These are phyloP conservation scores for Boletus pseudo-olivaceus DNA, from an alignment of 768 basidiomycete species.

Conservation along the genomic window DNA sequence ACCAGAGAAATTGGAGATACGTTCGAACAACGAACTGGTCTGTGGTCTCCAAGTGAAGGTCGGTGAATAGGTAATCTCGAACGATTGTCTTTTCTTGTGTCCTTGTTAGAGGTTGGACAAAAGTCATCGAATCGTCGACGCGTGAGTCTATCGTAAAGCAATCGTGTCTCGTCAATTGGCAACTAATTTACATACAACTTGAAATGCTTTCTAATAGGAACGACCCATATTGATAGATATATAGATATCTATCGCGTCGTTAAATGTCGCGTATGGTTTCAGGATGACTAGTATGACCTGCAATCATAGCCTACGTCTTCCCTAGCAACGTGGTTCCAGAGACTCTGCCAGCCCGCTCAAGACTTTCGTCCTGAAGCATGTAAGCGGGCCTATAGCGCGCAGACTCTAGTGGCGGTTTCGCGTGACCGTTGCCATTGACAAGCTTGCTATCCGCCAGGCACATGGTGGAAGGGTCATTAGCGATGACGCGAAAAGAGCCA, in stretches of 20 bases:
- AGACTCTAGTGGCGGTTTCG: constrained; percentile 1
- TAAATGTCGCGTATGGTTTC: background rate
- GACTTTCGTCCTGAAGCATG: constrained; percentile 66
- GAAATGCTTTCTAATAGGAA: background rate
- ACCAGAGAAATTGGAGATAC: constrained; percentile 76
- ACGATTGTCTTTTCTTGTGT: constrained; percentile 57
- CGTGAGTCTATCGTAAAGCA: background rate
- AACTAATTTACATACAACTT: background rate
- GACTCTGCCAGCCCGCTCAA: constrained; percentile 71
- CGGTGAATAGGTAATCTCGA: constrained; percentile 53
- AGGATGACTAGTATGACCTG: background rate
- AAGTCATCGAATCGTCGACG: constrained; percentile 10
- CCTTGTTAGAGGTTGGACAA: constrained; percentile 19
- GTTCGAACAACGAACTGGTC: constrained; percentile 59
- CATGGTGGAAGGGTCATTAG: constrained; percentile 17
- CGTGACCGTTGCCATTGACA: background rate
- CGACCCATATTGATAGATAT: background rate
- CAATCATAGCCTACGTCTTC: background rate
- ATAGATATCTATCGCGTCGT: background rate
- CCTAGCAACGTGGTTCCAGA: constrained; percentile 17
- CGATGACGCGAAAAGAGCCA: constrained; percentile 19
- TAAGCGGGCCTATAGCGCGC: constrained; percentile 72
- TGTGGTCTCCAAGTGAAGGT: constrained; percentile 41
- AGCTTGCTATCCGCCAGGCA: constrained; percentile 15
- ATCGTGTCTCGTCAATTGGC: background rate